Conservation (phyloP, 345 rosid genomes). For the Brassica carinata region DNA sequence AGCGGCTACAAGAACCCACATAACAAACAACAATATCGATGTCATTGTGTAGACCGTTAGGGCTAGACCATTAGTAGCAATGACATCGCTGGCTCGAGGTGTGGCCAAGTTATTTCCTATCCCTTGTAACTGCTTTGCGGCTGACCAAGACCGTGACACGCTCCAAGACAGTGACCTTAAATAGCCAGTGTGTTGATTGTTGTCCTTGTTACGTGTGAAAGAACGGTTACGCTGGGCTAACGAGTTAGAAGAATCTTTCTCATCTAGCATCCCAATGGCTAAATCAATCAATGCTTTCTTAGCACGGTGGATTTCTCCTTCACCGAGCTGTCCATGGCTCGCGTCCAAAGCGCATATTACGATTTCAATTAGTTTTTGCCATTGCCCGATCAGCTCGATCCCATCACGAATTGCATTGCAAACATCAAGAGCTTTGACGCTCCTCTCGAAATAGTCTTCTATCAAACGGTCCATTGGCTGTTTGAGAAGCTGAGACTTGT, state of each 20-base stretch:
- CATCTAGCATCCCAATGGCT: background rate
- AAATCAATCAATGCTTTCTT: background rate
- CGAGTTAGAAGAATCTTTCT: background rate
- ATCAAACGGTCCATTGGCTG: constrained; percentile 1
- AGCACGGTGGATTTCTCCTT: background rate
- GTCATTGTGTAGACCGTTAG: background rate
- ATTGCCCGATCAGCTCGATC: background rate
- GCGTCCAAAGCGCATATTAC: background rate
- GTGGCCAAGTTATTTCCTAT: background rate
- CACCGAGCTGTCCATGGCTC: background rate
- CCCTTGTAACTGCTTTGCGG: background rate
- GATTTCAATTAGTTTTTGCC: background rate
- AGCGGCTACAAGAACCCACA: background rate
- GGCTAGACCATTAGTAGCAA: background rate
- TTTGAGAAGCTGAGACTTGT: background rate
- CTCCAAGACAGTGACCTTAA: background rate
- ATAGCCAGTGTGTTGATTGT: background rate
- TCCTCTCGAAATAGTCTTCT: background rate
- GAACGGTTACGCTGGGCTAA: constrained; percentile 1
- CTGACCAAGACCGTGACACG: constrained; percentile 1
- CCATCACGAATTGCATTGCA: background rate
- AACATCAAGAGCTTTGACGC: background rate
- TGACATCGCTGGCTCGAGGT: background rate
- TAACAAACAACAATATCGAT: background rate
- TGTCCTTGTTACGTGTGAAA: background rate